phyloP scores from a whole-genome alignment of 164 flowering plant genomes.

The Nelumbo lutea region DNA sequence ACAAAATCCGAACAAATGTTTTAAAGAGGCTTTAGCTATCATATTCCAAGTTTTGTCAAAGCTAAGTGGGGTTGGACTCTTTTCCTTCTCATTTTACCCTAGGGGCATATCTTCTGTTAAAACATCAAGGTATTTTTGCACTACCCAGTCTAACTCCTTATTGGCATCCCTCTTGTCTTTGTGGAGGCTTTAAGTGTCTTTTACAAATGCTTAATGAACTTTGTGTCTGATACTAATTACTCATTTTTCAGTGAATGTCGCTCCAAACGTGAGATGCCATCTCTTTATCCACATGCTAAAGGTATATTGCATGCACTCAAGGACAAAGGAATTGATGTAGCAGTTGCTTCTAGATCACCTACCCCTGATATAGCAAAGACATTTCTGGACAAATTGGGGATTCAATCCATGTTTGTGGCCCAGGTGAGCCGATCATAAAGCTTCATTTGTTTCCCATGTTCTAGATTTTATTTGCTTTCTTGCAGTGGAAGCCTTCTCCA shows the following conservation, averaged over 20 bases:
- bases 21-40: no score
- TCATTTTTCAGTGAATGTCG: constrained; percentile 66
- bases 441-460: not conserved
- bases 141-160: no score
- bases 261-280: constrained; percentile 79
- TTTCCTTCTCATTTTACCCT: no score
- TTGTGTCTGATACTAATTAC: not conserved
- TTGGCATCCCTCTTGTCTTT: no score
- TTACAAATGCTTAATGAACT: no score
- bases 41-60: no score
- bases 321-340: constrained; percentile 79
- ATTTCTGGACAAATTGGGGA: constrained; percentile 67
- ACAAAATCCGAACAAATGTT: no score
- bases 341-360: constrained; percentile 96
- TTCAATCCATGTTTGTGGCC: constrained; percentile 72
- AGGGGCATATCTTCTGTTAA: no score
- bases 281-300: constrained; percentile 74
- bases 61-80: no score
- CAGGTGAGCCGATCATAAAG: constrained; percentile 41
- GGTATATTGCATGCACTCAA: constrained; percentile 84
- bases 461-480: no score
- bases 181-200: no score
- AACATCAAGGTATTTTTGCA: no score
- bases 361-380: constrained; percentile 82
- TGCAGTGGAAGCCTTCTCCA: not conserved